phyloP scores from a whole-genome alignment of 495 filamentous ascomycete species.

The Penicillium argentinense region DNA sequence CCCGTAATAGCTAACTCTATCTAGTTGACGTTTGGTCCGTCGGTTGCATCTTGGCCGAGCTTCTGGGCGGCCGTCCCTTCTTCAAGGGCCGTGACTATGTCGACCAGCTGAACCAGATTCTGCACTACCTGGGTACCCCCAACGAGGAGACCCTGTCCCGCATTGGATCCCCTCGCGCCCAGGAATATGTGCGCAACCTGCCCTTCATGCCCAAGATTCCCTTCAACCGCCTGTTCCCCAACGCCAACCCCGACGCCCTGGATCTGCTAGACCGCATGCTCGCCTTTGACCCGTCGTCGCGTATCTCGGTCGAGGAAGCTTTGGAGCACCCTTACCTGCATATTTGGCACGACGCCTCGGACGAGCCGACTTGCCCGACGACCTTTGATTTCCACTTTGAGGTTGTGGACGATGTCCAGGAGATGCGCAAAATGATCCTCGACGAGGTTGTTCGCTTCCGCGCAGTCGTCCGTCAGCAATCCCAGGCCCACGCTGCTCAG shows the following conservation, averaged over 20 bases:
- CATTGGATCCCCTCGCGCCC: conserved; percentile 92
- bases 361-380: conserved; percentile 88
- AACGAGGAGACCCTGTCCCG: conserved; percentile 92
- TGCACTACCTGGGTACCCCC: conserved; percentile 95
- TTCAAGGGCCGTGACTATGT: conserved; percentile 99
- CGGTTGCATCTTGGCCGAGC: conserved; percentile 94
- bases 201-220: conserved; percentile 92
- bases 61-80: conserved; percentile 94
- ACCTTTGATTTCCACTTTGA: conserved; percentile 99
- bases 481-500: conserved; percentile 44
- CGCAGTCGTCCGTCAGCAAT: conserved; percentile 66
- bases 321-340: conserved; percentile 93
- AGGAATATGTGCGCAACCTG: conserved; percentile 97
- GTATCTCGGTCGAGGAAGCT: conserved; percentile 89
- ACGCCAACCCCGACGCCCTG: conserved; percentile 93
- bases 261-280: conserved; percentile 96
- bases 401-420: conserved; percentile 83
- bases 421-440: conserved; percentile 97
- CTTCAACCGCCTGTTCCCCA: conserved; percentile 86
- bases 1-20: neutral
- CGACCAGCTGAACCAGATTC: conserved; percentile 98
- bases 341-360: conserved; percentile 97
- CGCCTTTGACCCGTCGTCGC: conserved; percentile 88
- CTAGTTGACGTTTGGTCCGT: conserved; percentile 99
- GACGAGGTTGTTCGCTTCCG: conserved; percentile 88